Percentiles rank a stretch among this genome's conserved stretches.
phyloP scores from a whole-genome alignment of 805 yeast genomes.

The Lipomyces mesembrius region DNA sequence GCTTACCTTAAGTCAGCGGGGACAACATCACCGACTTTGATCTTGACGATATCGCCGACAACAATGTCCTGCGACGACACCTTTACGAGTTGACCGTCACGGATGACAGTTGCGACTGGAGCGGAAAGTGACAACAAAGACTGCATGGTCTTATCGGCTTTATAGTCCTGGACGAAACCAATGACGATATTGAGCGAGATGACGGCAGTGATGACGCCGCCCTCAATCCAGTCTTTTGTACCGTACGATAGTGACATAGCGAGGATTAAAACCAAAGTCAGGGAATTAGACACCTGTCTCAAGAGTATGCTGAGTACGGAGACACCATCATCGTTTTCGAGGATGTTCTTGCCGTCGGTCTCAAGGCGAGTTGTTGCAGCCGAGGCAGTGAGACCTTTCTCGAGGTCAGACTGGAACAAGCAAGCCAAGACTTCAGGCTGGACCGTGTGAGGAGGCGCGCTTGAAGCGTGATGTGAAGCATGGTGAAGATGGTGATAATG shows the following conservation, averaged over 20 bases:
- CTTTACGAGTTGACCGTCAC: slow-evolving; percentile 62
- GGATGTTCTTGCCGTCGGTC: slow-evolving; percentile 62
- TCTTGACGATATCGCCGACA: slow-evolving; percentile 70
- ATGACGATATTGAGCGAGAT: slow-evolving; percentile 65
- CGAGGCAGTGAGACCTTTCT: slow-evolving; percentile 54
- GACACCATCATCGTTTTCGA: slow-evolving; percentile 64
- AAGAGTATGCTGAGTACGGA: slow-evolving; percentile 60
- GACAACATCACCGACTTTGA: slow-evolving; percentile 72
- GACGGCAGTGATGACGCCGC: slow-evolving; percentile 77
- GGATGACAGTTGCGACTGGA: slow-evolving; percentile 69
- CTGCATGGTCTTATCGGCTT: slow-evolving; percentile 81
- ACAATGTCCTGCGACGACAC: slow-evolving; percentile 68
- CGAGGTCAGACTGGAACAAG: slow-evolving; percentile 34
- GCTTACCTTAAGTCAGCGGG: slow-evolving; percentile 67
- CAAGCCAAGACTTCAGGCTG: slow-evolving; percentile 26
- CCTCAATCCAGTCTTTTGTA: slow-evolving; percentile 78
- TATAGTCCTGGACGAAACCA: slow-evolving; percentile 71
- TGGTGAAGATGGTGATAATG: slow-evolving; percentile 22
- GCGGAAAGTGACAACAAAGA: slow-evolving; percentile 68
- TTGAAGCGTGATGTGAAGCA: slow-evolving; percentile 18
- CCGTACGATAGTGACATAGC: slow-evolving; percentile 63
- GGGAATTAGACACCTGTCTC: slow-evolving; percentile 76
- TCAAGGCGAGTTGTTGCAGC: slow-evolving; percentile 45
- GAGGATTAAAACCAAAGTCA: slow-evolving; percentile 58
- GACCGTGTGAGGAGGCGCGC: slow-evolving; percentile 31